phyloP scores from a whole-genome alignment of 352 stramenopile species.

The Pythium diclinum region DNA sequence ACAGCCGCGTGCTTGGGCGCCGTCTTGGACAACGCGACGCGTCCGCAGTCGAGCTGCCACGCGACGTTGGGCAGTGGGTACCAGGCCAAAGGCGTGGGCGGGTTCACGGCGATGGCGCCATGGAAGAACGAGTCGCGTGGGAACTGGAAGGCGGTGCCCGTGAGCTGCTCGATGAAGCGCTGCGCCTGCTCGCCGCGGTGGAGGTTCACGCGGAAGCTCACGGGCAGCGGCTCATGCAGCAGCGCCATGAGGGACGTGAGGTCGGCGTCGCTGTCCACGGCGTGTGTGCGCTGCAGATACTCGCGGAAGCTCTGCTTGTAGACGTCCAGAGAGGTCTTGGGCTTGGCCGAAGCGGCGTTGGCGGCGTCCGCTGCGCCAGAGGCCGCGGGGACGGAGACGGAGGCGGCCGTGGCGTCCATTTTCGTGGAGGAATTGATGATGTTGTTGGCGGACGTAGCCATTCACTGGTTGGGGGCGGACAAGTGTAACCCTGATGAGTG shows the following conservation, averaged over 20 bases:
- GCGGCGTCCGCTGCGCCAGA: background rate
- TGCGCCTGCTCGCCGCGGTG: slow-evolving; percentile 54
- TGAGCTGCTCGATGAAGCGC: slow-evolving; percentile 49
- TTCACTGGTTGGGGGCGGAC: slow-evolving; percentile 5
- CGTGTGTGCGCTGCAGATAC: slow-evolving; percentile 66
- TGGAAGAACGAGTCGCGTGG: slow-evolving; percentile 47
- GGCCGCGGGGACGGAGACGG: background rate
- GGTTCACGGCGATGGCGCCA: slow-evolving; percentile 52
- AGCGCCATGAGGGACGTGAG: slow-evolving; percentile 64
- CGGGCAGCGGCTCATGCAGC: slow-evolving; percentile 70
- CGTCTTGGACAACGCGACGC: slow-evolving; percentile 77
- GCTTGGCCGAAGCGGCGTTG: slow-evolving; percentile 14
- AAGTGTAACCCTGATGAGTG: background rate
- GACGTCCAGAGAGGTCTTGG: slow-evolving; percentile 60
- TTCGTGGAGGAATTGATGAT: background rate
- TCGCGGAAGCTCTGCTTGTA: slow-evolving; percentile 87
- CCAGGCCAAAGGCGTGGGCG: slow-evolving; percentile 68
- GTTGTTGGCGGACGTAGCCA: background rate
- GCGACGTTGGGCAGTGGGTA: slow-evolving; percentile 76
- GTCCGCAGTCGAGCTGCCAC: slow-evolving; percentile 82
- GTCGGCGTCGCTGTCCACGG: slow-evolving; percentile 47
- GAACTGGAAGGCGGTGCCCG: slow-evolving; percentile 52
- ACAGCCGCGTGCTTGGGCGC: slow-evolving; percentile 81
- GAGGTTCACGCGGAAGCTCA: slow-evolving; percentile 83
- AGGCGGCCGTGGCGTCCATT: slow-evolving; percentile 5